These are phyloP conservation scores for Pseudonitzschia delicatissima DNA, from an alignment of 108 stramenopile genomes.

Conservation along the genomic window DNA sequence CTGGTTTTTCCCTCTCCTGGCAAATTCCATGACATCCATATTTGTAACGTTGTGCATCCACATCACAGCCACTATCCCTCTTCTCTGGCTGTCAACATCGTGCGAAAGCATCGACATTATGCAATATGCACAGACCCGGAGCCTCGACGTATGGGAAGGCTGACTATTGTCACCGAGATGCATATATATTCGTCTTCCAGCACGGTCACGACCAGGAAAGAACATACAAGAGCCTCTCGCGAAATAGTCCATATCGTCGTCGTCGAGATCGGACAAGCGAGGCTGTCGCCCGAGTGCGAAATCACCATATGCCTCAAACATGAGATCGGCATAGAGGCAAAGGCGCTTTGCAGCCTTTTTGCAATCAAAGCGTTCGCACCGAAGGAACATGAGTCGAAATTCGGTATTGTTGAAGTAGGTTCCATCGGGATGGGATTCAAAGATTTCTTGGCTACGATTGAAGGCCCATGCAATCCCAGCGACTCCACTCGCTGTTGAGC, in stretches of 20 bases:
- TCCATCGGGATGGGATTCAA: background rate
- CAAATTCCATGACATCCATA: too few relatives aligned
- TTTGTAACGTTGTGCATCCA: background rate
- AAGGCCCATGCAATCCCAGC: too few relatives aligned
- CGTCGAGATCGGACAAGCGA: background rate
- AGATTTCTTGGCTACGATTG: background rate
- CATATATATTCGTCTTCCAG: slow-evolving; percentile 19
- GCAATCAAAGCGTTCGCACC: background rate
- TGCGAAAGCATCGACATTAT: background rate
- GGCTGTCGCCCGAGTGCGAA: background rate
- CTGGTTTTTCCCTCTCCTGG: too few relatives aligned
- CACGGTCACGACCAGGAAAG: slow-evolving; percentile 22
- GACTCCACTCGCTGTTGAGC: background rate
- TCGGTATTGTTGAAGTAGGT: too few relatives aligned
- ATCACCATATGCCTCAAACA: background rate
- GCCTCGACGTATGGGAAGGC: background rate
- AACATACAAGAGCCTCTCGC: slow-evolving; percentile 6
- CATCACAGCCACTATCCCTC: background rate
- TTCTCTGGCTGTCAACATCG: background rate
- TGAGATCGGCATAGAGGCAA: background rate
- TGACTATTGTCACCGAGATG: background rate
- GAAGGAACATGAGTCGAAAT: background rate
- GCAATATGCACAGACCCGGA: background rate
- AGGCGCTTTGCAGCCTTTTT: background rate
- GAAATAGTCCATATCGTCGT: background rate